Evolutionary conservation across 805 yeast species (phyloP), one percentile per base, ranked within the genome.

Genomic region (Saccharomycopsis fermentans): DNA sequence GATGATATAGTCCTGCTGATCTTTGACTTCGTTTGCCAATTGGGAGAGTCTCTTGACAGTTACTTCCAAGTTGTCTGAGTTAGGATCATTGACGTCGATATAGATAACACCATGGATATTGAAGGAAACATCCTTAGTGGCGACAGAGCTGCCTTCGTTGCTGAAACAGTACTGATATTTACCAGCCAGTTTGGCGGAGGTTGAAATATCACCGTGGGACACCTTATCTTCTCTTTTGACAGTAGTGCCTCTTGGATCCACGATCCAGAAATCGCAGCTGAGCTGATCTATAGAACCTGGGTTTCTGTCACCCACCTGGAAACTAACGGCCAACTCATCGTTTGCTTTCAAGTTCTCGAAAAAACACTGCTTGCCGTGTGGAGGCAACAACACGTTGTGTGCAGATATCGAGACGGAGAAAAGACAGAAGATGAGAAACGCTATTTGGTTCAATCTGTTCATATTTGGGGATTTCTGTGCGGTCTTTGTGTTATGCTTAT

Each of bases 281-380:
- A 82, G 74, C 68, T 87, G 94, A 58, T 81, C 83, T 34, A 83
- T 78, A 55, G 88, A 80, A 60, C 77, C 78, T 47, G 86, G 83
- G 65, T 89, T 86, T 72, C 97, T 82, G 68, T 91, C 90, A 64
- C 97, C 97, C 56, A 88, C 95, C 74, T 92, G 99, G 81, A 86
- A 92, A 54, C 90, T 79, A 62, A 92, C 84, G 19, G 96, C 86
- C 65, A 92, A 76, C 71, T 87, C 90, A 73, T 92, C 99, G 65
- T 88, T 87, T 66, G 78, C 78, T 69, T 84, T 87, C 74, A 94
- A 77, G 59, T 78, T 78, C 69, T 94, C 98, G 67, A 79, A 90
- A 73, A 90, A 92, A 73, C 99, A 92, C 67, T 86, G 86, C 69
- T 85, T 86, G 29, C 96, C 94, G 66, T 84, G 77, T 17, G 97